Evolutionary conservation across 345 rosid species (phyloP).

Genomic region (Citrus mangshanensis): DNA sequence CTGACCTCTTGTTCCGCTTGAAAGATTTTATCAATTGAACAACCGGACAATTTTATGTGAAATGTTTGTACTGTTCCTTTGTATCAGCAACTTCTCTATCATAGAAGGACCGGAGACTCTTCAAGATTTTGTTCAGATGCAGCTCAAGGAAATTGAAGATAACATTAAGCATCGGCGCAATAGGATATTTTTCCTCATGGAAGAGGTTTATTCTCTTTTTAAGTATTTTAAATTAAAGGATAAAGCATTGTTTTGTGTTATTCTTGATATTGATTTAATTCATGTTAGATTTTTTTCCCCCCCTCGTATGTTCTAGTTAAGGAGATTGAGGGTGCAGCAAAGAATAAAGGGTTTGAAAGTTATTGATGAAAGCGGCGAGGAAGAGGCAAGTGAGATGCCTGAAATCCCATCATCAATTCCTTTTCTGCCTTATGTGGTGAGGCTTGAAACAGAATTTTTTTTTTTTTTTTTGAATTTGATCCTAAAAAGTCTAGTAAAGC

Average conservation of each 20-base stretch:
- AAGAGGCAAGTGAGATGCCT: slow-evolving; percentile 78
- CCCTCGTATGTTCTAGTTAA: slow-evolving; percentile 33
- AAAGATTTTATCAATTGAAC: no score
- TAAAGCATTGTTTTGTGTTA: background rate
- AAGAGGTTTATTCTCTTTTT: slow-evolving; percentile 51
- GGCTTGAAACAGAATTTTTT: slow-evolving; percentile 4
- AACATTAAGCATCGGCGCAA: slow-evolving; percentile 83
- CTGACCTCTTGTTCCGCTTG: background rate
- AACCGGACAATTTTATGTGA: background rate
- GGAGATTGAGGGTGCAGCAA: slow-evolving; percentile 86
- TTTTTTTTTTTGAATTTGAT: background rate
- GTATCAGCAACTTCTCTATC: slow-evolving; percentile 74
- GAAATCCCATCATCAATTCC: slow-evolving; percentile 94
- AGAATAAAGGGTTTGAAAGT: slow-evolving; percentile 54
- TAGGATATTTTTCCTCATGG: slow-evolving; percentile 96
- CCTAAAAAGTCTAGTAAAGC: background rate
- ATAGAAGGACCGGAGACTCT: slow-evolving; percentile 94
- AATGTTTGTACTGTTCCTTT: background rate
- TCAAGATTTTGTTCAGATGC: slow-evolving; percentile 91
- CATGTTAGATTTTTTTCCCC: background rate
- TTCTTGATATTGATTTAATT: background rate
- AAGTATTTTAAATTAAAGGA: background rate
- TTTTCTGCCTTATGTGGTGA: slow-evolving; percentile 72
- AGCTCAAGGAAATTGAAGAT: slow-evolving; percentile 74
- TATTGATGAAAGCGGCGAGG: slow-evolving; percentile 31